phyloP scores from a whole-genome alignment of 805 yeast genomes.

The Yamadazyma scolyti region DNA sequence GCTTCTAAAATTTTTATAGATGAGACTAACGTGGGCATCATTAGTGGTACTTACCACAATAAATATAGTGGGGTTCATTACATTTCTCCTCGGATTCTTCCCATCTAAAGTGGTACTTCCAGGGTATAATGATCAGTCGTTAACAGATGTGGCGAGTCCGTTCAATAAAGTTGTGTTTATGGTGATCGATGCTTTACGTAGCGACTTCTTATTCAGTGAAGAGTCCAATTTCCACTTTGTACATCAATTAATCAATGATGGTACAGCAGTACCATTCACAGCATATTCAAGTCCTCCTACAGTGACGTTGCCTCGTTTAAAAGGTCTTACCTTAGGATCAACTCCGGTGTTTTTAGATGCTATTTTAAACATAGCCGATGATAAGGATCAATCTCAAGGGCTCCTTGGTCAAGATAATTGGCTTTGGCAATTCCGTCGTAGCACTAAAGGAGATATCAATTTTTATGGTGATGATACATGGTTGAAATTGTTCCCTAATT shows the following conservation, averaged over 20 bases:
- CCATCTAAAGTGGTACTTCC: constrained; percentile 80
- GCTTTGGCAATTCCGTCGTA: constrained; percentile 60
- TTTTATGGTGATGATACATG: constrained; percentile 98
- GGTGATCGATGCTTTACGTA: constrained; percentile 90
- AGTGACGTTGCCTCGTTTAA: constrained; percentile 89
- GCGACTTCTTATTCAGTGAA: constrained; percentile 76
- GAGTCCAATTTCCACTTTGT: constrained; percentile 62
- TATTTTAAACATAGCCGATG: constrained; percentile 88
- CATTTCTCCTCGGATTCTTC: constrained; percentile 82
- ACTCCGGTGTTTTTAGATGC: constrained; percentile 95
- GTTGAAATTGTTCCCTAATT: constrained; percentile 69
- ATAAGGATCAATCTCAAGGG: constrained; percentile 67
- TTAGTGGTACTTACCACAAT: neutral
- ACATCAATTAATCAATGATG: constrained; percentile 60
- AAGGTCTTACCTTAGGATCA: constrained; percentile 92
- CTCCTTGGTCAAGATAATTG: constrained; percentile 80
- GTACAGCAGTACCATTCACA: constrained; percentile 82
- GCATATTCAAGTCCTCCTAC: constrained; percentile 95
- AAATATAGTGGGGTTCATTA: constrained; percentile 45
- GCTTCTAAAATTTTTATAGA: too few relatives aligned
- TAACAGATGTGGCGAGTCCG: constrained; percentile 18
- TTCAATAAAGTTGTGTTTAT: constrained; percentile 72
- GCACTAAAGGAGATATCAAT: constrained; percentile 39
- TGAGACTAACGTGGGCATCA: constrained; percentile 1
- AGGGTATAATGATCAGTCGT: constrained; percentile 42